Evolutionary conservation across 768 basidiomycete genomes (phyloP).

Genomic region (Tubosaeta sp.): DNA sequence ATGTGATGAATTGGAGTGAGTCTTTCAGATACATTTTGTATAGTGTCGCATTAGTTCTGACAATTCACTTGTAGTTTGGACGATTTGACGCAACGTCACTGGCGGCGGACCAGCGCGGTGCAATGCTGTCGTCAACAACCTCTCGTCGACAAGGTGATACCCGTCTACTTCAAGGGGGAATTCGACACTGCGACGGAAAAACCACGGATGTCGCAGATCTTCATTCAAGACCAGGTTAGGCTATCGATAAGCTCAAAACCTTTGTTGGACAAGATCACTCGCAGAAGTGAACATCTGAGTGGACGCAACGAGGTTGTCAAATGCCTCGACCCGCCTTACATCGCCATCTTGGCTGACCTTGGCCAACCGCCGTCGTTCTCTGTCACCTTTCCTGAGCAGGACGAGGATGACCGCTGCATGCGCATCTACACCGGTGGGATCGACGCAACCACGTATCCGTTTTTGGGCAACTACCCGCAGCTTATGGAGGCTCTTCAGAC

Average conservation of each 20-base stretch:
- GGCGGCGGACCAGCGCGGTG: slow-evolving; percentile 13
- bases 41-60: neutral
- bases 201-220: slow-evolving; percentile 9
- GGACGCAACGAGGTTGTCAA: neutral
- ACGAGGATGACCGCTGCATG: slow-evolving; percentile 1
- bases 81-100: slow-evolving; percentile 9
- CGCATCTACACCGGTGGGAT: slow-evolving; percentile 3
- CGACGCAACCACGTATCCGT: neutral
- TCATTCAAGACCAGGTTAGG: slow-evolving; percentile 16
- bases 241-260: neutral
- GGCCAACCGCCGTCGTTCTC: neutral
- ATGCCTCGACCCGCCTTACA: neutral
- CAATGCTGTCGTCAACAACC: slow-evolving; percentile 14
- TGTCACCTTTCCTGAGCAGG: neutral
- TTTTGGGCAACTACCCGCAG: neutral
- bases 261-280: neutral
- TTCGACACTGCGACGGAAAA: no score
- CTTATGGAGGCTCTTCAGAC: no score
- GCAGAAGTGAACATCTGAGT: neutral
- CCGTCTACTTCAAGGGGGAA: slow-evolving; percentile 8
- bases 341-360: slow-evolving; percentile 12
- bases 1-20: neutral
- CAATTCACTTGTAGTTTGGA: neutral
- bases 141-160: slow-evolving; percentile 10
- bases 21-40: neutral